Conservation (phyloP, 176 grass and related monocot species). For the Zea luxurians region DNA sequence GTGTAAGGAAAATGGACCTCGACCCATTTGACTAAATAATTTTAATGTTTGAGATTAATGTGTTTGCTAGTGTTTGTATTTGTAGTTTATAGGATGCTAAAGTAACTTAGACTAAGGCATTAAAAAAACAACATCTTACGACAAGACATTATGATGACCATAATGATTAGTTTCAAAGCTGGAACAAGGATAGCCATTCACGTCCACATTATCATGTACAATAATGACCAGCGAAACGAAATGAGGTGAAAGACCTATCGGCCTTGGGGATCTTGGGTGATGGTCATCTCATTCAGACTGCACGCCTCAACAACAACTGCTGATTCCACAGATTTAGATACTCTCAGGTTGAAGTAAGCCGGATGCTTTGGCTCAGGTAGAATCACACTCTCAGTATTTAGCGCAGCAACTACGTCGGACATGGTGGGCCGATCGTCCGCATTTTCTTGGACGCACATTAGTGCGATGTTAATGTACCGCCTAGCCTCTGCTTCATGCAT, state of each 20-base stretch:
- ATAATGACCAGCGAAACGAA: background rate
- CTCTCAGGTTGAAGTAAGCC: constrained; percentile 33
- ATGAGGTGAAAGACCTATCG: constrained; percentile 1
- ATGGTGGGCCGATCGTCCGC: constrained; percentile 30
- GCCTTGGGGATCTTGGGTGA: constrained; percentile 8
- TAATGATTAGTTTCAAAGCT: no score
- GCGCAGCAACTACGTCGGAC: constrained; percentile 25
- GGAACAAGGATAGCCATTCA: no score
- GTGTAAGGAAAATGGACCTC: no score
- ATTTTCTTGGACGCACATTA: constrained; percentile 38
- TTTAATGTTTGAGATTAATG: no score
- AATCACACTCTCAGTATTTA: constrained; percentile 5
- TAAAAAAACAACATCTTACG: no score
- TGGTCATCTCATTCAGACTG: constrained; percentile 31
- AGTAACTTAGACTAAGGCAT: no score
- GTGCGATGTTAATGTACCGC: constrained; percentile 35
- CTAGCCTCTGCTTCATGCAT: background rate
- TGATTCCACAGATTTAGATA: background rate
- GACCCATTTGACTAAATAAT: no score
- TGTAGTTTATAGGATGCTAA: no score
- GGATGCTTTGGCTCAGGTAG: constrained; percentile 37
- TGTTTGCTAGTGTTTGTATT: no score
- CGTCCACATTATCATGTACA: no score
- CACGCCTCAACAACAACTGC: background rate
- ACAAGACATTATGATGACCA: no score